phyloP scores from a whole-genome alignment of 352 stramenopile genomes.

The Elongisporangium prolatum region DNA sequence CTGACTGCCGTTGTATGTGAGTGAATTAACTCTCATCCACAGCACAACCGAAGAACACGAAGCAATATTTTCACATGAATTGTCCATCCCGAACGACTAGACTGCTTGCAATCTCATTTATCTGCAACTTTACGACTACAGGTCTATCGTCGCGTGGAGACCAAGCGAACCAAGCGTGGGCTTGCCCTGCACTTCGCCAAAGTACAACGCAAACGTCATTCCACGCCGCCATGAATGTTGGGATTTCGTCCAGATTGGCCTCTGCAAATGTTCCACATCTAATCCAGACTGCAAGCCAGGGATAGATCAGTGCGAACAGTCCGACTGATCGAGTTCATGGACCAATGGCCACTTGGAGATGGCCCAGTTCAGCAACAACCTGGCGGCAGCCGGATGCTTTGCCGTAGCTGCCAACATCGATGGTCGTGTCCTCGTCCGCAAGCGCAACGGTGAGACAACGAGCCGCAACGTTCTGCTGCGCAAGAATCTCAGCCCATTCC shows the following conservation, averaged over 20 bases:
- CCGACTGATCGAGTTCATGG: too few relatives aligned
- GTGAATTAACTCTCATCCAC: too few relatives aligned
- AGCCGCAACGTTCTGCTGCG: slow-evolving; percentile 18
- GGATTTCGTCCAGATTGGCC: slow-evolving; percentile 5
- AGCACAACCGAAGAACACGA: too few relatives aligned
- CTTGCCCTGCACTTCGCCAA: slow-evolving; percentile 43
- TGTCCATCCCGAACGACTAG: too few relatives aligned
- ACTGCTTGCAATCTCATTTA: too few relatives aligned
- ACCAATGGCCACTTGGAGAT: slow-evolving; percentile 7
- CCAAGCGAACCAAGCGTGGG: slow-evolving; percentile 29
- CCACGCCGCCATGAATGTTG: slow-evolving; percentile 43
- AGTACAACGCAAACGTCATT: slow-evolving; percentile 52
- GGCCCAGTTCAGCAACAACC: slow-evolving; percentile 20
- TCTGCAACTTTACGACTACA: too few relatives aligned
- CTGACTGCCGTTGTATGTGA: too few relatives aligned
- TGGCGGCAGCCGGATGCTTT: slow-evolving; percentile 11
- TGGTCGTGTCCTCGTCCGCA: slow-evolving; percentile 12
- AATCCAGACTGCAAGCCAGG: background rate
- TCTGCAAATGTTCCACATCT: slow-evolving; percentile 1
- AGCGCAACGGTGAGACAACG: slow-evolving; percentile 6
- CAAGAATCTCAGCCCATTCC: slow-evolving; percentile 19
- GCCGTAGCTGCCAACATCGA: slow-evolving; percentile 15
- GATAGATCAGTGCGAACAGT: slow-evolving; percentile 6
- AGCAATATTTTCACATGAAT: too few relatives aligned
- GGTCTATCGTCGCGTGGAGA: too few relatives aligned